Base-by-base conservation (phyloP, 345 rosid species). In the Ceriops zippeliana region DNA sequence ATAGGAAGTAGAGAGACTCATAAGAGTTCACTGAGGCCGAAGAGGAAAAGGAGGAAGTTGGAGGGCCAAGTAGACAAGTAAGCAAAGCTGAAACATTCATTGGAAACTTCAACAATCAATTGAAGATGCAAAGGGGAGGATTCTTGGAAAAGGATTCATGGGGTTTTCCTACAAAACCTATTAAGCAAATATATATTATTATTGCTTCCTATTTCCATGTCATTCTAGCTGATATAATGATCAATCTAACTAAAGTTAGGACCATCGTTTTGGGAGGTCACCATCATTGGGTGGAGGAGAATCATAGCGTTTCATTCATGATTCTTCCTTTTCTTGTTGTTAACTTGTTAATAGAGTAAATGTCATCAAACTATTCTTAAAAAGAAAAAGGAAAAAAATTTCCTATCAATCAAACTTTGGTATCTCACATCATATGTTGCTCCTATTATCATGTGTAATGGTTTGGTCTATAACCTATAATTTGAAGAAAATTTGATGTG, bases 51-150 rank as follows among this genome's bases (percentile, higher is more conserved):
- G 84, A 70, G 21, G 81, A 42, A 30, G 66, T 2, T 28, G 89
- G 26, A 24, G 85, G 31, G 32, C 66, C 77, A 34, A 82, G 74
- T 30, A 78, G 86, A 54, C 84, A 80, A 66, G 95, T 86, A 78
- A 71, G 79, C 8, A 85, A 89, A 81, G 80, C 89, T 20, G 91
- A 89, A 72, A 77, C 35, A 20, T 89, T 89, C 70, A 89, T 89
- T 2, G 87, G 88, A 5, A 85, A 85, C 64, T 89, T 89, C 52
- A 78, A 86, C 85, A 78, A 76, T 69, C 88, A 89, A 77, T 76
- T 89, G 86, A 79, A 85, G 86, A 82, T 86, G 85, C 91, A 89
- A 61, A 85, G 24, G 88, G 73, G 88, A 83, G 72, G 88, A 85
- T 2, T 89, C 88, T 5, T 85, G 84, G 85, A 80, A 80, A 71